A percentile compares a stretch with the other conserved stretches of the same genome.
phyloP scores from a whole-genome alignment of 1,284 basidiomycete species.

The Athelia sp. region DNA sequence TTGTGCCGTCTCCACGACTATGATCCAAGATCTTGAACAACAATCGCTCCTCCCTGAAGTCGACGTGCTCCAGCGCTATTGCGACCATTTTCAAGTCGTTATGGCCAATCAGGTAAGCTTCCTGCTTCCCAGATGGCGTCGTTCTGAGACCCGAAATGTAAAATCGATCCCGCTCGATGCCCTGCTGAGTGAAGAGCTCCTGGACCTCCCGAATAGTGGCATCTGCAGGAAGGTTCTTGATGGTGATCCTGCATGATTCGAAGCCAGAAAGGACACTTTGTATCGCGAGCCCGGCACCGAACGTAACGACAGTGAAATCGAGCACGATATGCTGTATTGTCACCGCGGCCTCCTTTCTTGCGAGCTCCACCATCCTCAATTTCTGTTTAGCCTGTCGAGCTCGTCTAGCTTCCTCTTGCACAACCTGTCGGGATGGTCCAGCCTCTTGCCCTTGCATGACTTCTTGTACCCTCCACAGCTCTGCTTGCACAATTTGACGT shows the following conservation, averaged over 20 bases:
- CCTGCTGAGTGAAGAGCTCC: slow-evolving; percentile 16
- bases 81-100: slow-evolving; percentile 13
- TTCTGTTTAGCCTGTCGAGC: neutral
- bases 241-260: slow-evolving; percentile 11
- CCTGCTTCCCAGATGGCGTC: neutral
- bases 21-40: slow-evolving; percentile 29
- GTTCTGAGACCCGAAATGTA: slow-evolving; percentile 3
- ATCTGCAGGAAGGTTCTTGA: slow-evolving; percentile 13
- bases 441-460: neutral
- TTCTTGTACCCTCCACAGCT: neutral
- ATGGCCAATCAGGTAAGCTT: slow-evolving; percentile 12
- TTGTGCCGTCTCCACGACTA: slow-evolving; percentile 34
- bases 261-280: slow-evolving; percentile 14
- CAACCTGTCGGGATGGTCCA: neutral
- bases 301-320: slow-evolving; percentile 17
- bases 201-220: slow-evolving; percentile 10
- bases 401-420: neutral
- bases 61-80: slow-evolving; percentile 34
- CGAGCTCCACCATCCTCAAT: neutral
- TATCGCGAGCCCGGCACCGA: slow-evolving; percentile 16
- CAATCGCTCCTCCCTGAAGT: slow-evolving; percentile 35
- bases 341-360: slow-evolving; percentile 11
- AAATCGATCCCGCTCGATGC: slow-evolving; percentile 11
- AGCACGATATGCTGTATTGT: slow-evolving; percentile 13
- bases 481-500: neutral